Conservation (phyloP, 2,329 filamentous ascomycete species). For the Ascochyta clinopodiicola region DNA sequence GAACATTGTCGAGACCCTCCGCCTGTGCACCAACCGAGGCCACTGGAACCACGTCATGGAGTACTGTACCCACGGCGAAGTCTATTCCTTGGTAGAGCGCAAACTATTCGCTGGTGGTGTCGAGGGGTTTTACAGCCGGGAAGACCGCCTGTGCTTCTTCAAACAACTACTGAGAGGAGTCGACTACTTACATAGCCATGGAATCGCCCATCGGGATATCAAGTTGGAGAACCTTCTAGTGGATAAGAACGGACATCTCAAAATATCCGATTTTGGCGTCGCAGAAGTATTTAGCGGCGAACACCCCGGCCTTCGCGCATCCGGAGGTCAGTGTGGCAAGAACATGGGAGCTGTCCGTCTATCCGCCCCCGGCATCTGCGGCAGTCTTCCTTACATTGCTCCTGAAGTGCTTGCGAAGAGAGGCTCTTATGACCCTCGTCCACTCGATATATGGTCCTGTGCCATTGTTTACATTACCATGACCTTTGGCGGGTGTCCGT, state of each 20-base stretch:
- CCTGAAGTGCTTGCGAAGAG: conserved; percentile 80
- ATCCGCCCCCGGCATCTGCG: conserved; percentile 81
- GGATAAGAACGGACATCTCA: conserved; percentile 78
- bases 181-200: conserved; percentile 79
- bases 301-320: conserved; percentile 77
- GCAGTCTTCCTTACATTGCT: conserved; percentile 84
- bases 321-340: conserved; percentile 75
- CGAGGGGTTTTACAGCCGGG: conserved; percentile 64
- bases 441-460: conserved; percentile 85
- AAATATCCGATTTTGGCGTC: conserved; percentile 91
- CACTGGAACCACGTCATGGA: conserved; percentile 95
- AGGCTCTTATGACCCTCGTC: conserved; percentile 73
- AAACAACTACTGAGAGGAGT: conserved; percentile 87
- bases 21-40: conserved; percentile 73
- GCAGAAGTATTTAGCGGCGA: conserved; percentile 84
- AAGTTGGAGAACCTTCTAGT: conserved; percentile 88
- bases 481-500: conserved; percentile 74
- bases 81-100: conserved; percentile 75
- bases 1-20: conserved; percentile 82
- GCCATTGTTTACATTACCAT: conserved; percentile 84
- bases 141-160: conserved; percentile 83
- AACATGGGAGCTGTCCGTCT: conserved; percentile 74
- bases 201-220: conserved; percentile 89
- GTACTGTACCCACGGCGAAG: conserved; percentile 81
- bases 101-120: conserved; percentile 56